Conservation (phyloP, 768 basidiomycete genomes). For the Boletus rubescentipes region DNA sequence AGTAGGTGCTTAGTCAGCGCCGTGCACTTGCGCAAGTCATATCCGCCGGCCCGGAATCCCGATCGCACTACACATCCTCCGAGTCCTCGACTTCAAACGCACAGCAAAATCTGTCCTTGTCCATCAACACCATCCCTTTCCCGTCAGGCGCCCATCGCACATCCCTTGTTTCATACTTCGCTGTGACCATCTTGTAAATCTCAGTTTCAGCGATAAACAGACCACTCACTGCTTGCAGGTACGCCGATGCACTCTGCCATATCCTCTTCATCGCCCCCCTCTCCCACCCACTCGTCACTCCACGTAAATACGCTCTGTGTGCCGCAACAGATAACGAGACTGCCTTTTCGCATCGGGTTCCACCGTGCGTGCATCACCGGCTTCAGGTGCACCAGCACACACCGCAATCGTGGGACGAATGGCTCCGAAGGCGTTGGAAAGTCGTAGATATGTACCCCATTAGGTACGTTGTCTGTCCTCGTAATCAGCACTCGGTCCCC, state of each 20-base stretch:
- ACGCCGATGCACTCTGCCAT: slow-evolving; percentile 91
- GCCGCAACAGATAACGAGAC: slow-evolving; percentile 65
- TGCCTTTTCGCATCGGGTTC: slow-evolving; percentile 83
- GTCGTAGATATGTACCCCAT: slow-evolving; percentile 63
- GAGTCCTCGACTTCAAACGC: slow-evolving; percentile 80
- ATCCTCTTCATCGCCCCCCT: slow-evolving; percentile 59
- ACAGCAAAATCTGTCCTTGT: slow-evolving; percentile 81
- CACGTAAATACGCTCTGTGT: slow-evolving; percentile 69
- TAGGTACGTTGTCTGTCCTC: slow-evolving; percentile 58
- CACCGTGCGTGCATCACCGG: slow-evolving; percentile 69
- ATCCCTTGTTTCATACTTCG: slow-evolving; percentile 69
- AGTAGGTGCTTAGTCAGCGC: slow-evolving; percentile 20
- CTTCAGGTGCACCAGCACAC: slow-evolving; percentile 63
- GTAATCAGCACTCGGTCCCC: neutral
- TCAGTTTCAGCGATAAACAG: neutral
- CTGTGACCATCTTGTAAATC: slow-evolving; percentile 34
- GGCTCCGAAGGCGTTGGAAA: slow-evolving; percentile 63
- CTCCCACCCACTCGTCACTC: slow-evolving; percentile 80
- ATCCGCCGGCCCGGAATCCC: neutral
- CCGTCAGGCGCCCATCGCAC: slow-evolving; percentile 86
- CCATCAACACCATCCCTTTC: slow-evolving; percentile 71
- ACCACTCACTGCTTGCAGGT: slow-evolving; percentile 66
- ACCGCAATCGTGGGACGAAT: slow-evolving; percentile 60
- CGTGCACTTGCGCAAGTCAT: neutral
- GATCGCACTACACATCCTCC: slow-evolving; percentile 14